Conservation (phyloP, 495 filamentous ascomycete species). For the Penicillium taxi region DNA sequence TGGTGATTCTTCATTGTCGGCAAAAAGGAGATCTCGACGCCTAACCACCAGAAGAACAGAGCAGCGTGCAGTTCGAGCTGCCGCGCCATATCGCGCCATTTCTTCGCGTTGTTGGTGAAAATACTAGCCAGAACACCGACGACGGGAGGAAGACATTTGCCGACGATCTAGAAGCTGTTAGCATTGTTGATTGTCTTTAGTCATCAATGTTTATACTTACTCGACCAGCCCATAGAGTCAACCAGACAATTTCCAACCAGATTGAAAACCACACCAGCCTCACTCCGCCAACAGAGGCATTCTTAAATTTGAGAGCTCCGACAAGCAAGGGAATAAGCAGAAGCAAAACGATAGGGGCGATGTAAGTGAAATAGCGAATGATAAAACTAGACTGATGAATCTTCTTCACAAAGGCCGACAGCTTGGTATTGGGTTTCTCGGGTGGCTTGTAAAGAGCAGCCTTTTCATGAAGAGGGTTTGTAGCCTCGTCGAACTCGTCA, state of each 20-base stretch:
- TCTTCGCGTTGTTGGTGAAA: slow-evolving; percentile 82
- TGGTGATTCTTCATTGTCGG: slow-evolving; percentile 67
- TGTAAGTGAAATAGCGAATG: slow-evolving; percentile 81
- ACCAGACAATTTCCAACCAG: slow-evolving; percentile 91
- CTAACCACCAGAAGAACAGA: slow-evolving; percentile 88
- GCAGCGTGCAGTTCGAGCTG: slow-evolving; percentile 81
- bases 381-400: slow-evolving; percentile 70
- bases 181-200: background rate
- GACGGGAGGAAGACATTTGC: slow-evolving; percentile 62
- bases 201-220: slow-evolving; percentile 29
- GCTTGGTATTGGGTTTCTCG: slow-evolving; percentile 52
- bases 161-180: slow-evolving; percentile 47
- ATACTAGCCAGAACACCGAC: slow-evolving; percentile 62
- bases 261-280: slow-evolving; percentile 83
- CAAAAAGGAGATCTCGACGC: slow-evolving; percentile 59
- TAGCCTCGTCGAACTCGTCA: slow-evolving; percentile 79
- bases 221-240: slow-evolving; percentile 77
- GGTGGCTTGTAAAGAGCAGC: slow-evolving; percentile 61
- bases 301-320: slow-evolving; percentile 56
- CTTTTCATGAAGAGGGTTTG: slow-evolving; percentile 66
- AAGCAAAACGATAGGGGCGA: slow-evolving; percentile 63
- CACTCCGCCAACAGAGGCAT: slow-evolving; percentile 68
- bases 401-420: slow-evolving; percentile 55
- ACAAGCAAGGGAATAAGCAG: slow-evolving; percentile 77
- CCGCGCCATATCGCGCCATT: slow-evolving; percentile 85